phyloP scores from a whole-genome alignment of 176 grass and related monocot species.

The Thinopyrum elongatum region DNA sequence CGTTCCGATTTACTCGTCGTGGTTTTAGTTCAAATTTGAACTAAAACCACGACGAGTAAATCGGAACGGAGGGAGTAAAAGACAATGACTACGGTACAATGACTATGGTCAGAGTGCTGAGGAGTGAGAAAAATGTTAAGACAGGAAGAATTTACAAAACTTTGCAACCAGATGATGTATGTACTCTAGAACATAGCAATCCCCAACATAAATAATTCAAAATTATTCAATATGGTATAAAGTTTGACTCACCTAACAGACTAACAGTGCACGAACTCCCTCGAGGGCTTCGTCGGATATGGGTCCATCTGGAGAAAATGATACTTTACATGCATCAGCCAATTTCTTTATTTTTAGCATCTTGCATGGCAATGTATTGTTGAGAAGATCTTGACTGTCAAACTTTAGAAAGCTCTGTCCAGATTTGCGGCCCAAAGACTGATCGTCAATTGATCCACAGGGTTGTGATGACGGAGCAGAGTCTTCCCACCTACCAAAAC shows the following conservation, averaged over 20 bases:
- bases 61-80: no score
- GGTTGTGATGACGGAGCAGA: neutral
- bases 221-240: neutral
- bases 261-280: slow-evolving; percentile 64
- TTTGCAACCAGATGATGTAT: neutral
- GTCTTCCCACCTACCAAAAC: slow-evolving; percentile 1
- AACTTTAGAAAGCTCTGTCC: neutral
- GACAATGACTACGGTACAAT: neutral
- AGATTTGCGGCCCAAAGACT: neutral
- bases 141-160: neutral
- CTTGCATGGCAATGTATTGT: slow-evolving; percentile 31
- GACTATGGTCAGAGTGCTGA: neutral
- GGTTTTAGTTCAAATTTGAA: no score
- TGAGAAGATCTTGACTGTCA: slow-evolving; percentile 5
- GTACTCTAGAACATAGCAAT: neutral
- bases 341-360: slow-evolving; percentile 90
- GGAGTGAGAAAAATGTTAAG: neutral
- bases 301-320: slow-evolving; percentile 78
- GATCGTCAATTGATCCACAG: neutral
- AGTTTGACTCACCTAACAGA: slow-evolving; percentile 60
- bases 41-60: no score
- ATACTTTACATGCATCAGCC: slow-evolving; percentile 70
- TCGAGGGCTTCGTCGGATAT: slow-evolving; percentile 83
- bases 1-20: no score
- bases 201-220: neutral